Evolutionary conservation across 306 rosid species (phyloP), one percentile per base, ranked within the genome.

Genomic region (Lagenaria siceraria): DNA sequence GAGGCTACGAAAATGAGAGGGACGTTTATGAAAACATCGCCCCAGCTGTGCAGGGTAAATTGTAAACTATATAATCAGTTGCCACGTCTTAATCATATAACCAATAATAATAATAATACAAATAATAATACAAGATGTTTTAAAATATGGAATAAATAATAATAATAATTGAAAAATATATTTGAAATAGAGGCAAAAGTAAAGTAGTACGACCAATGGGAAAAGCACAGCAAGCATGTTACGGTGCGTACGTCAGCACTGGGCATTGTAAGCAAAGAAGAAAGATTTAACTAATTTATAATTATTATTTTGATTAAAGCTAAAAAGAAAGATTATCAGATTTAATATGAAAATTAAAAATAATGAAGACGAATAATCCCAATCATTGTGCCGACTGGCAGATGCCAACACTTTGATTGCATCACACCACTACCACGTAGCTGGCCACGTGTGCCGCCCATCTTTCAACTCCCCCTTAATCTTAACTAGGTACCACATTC

Each of bases 401-500:
- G 27, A 33, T 72, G 74, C 59, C 54, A 73, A 22, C 21, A 6
- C 74, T 64, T 64, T 61, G 78, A 79, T 73, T 60, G 54, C 35
- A 61, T 33, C 61, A 79, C 55, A 24, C 74, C 74, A 12, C 81
- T 49, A 79, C 29, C 54, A 60, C 58, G 76, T 72, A 77, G 74
- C 74, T 48, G 76, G 77, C 85, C 87, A 79, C 81, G 85, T 62
- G 81, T 77, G 62, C 25, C 46, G 78, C 64, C 58, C 63, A 43
- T 74, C 59, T 54, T 53, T 74, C 78, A 66, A 68, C 31, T 40
- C 71, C 64, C 74, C 56, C 9, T 10, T 38, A 29, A 61, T 61
- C 38, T 42, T 29, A 29, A 11, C n/a, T 35, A 15, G 71, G 48
- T 35, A 48, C 71, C 43, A 8, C 71, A 17, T 63, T 27, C 10